phyloP scores from a whole-genome alignment of 2,329 filamentous ascomycete species.

The Ophiostoma sp. region DNA sequence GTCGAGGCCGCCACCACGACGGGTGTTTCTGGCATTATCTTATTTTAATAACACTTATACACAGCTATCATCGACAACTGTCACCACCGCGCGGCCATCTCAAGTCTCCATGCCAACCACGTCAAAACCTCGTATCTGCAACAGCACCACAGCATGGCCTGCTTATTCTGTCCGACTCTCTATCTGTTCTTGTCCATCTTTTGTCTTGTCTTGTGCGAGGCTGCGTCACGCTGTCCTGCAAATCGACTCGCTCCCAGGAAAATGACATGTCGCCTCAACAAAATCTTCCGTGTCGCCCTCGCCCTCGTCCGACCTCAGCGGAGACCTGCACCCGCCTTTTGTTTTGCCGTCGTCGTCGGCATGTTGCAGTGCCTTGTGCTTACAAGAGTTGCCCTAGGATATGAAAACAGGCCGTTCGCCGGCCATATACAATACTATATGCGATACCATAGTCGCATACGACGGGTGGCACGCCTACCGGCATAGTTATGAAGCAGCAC shows the following conservation, averaged over 20 bases:
- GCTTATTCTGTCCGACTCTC: background rate
- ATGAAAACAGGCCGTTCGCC: too few relatives aligned
- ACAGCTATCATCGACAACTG: too few relatives aligned
- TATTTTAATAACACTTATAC: too few relatives aligned
- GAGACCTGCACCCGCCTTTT: slow-evolving; percentile 4
- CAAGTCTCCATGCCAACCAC: background rate
- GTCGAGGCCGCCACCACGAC: background rate
- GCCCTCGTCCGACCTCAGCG: background rate
- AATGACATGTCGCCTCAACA: slow-evolving; percentile 15
- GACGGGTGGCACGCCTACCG: background rate
- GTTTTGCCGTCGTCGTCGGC: too few relatives aligned
- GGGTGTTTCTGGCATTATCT: background rate
- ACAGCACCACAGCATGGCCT: slow-evolving; percentile 5
- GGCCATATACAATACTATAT: background rate
- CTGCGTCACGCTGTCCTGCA: background rate
- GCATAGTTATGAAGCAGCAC: background rate
- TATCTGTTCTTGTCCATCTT: too few relatives aligned
- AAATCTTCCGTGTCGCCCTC: background rate
- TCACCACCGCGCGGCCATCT: background rate
- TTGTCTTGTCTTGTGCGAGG: slow-evolving; percentile 10
- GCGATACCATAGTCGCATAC: background rate
- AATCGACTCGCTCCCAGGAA: background rate
- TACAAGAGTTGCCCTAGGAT: too few relatives aligned
- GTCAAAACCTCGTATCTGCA: slow-evolving; percentile 11
- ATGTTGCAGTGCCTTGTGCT: background rate